Evolutionary conservation across 2,329 filamentous ascomycete genomes (phyloP).

Genomic region (Cordyceps farinosa): DNA sequence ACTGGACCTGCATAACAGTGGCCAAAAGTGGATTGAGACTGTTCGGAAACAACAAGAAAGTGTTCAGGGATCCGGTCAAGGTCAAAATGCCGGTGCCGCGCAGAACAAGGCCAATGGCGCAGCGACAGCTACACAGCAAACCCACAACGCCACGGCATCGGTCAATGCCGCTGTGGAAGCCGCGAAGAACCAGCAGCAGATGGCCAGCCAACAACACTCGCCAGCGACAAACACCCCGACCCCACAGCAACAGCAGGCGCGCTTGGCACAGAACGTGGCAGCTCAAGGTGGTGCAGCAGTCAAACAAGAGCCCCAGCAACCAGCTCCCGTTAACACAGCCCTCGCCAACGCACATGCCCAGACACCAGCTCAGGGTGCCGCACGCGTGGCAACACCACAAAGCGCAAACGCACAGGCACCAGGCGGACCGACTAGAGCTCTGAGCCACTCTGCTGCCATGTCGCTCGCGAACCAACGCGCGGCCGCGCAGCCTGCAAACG

Average conservation of each 20-base stretch:
- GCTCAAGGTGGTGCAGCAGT: conserved; percentile 1
- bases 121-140: conserved; percentile 19
- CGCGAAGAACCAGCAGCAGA: conserved; percentile 41
- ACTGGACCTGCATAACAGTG: conserved; percentile 44
- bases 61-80: conserved; percentile 26
- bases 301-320: conserved; percentile 33
- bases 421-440: conserved; percentile 38
- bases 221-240: conserved; percentile 29
- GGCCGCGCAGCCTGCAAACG: conserved; percentile 32
- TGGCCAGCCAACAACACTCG: conserved; percentile 29
- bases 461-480: conserved; percentile 45
- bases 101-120: conserved; percentile 24
- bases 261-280: conserved; percentile 27
- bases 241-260: conserved; percentile 30
- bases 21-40: conserved; percentile 45
- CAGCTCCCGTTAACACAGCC: conserved; percentile 47
- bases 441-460: conserved; percentile 50
- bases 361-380: conserved; percentile 47
- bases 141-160: conserved; percentile 35
- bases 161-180: conserved; percentile 44
- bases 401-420: conserved; percentile 37
- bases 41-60: conserved; percentile 48
- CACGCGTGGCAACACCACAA: conserved; percentile 50
- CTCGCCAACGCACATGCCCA: conserved; percentile 40
- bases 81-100: background rate